Evolutionary conservation across 2,329 filamentous ascomycete species (phyloP).

Genomic region (Phialocephala sp.): DNA sequence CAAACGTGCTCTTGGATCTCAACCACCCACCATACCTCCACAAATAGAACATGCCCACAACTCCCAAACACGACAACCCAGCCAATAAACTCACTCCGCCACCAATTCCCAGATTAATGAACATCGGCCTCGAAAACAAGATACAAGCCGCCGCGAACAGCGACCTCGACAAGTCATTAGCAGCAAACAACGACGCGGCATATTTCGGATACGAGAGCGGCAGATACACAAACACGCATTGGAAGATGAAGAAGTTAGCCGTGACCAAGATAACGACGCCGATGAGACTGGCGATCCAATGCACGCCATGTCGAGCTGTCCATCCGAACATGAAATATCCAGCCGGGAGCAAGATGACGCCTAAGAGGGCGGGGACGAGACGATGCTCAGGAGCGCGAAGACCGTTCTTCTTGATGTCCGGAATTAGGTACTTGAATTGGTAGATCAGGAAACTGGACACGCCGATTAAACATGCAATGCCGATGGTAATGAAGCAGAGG

Average conservation of each 20-base stretch:
- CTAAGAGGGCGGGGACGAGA: slow-evolving; percentile 57
- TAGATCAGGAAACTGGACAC: slow-evolving; percentile 56
- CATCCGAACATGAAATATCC: slow-evolving; percentile 64
- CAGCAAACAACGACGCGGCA: slow-evolving; percentile 64
- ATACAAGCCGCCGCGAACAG: slow-evolving; percentile 64
- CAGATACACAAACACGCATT: slow-evolving; percentile 63
- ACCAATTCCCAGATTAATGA: slow-evolving; percentile 62
- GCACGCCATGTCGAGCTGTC: slow-evolving; percentile 55
- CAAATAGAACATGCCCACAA: slow-evolving; percentile 27
- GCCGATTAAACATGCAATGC: slow-evolving; percentile 56
- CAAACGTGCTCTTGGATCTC: slow-evolving; percentile 23
- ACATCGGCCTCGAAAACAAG: slow-evolving; percentile 65
- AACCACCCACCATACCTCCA: slow-evolving; percentile 24
- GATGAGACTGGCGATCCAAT: slow-evolving; percentile 60
- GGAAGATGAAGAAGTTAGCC: slow-evolving; percentile 58
- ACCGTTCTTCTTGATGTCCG: slow-evolving; percentile 53
- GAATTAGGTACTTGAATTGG: slow-evolving; percentile 51
- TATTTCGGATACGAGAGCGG: slow-evolving; percentile 58
- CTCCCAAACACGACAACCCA: slow-evolving; percentile 23
- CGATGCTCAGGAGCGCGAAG: slow-evolving; percentile 56
- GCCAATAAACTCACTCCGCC: slow-evolving; percentile 61
- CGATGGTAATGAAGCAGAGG: slow-evolving; percentile 63
- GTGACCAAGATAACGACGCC: slow-evolving; percentile 57
- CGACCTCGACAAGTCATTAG: slow-evolving; percentile 63
- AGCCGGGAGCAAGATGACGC: slow-evolving; percentile 56